Evolutionary conservation across 495 filamentous ascomycete species (phyloP).

Genomic region (Lasiosphaeriaceae sp.): DNA sequence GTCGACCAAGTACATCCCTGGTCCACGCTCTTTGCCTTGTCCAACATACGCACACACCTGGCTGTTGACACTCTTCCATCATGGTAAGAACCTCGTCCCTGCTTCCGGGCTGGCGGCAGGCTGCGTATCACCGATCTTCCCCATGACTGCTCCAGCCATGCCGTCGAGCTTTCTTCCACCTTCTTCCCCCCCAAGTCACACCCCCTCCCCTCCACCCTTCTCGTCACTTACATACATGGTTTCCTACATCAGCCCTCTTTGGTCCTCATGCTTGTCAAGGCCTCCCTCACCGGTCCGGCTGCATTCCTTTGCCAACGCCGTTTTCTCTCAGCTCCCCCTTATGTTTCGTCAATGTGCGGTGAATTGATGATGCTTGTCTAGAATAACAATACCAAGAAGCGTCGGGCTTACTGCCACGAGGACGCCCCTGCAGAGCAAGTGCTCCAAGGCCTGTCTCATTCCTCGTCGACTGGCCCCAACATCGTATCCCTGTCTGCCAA

Average conservation of each 20-base stretch:
- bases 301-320: conserved; percentile 13
- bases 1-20: conserved; percentile 22
- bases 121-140: conserved; percentile 29
- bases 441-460: conserved; percentile 32
- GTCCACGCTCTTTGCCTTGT: conserved; percentile 29
- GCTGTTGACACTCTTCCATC: conserved; percentile 15
- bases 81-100: conserved; percentile 42
- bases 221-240: conserved; percentile 19
- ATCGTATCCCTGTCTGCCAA: conserved; percentile 26
- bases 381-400: conserved; percentile 47
- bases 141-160: conserved; percentile 17
- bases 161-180: conserved; percentile 6
- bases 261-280: conserved; percentile 14
- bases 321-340: conserved; percentile 16
- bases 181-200: conserved; percentile 10
- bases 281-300: conserved; percentile 28
- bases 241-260: conserved; percentile 32
- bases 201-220: conserved; percentile 8
- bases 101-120: conserved; percentile 22
- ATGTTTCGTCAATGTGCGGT: conserved; percentile 32
- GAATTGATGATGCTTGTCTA: conserved; percentile 46
- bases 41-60: conserved; percentile 28
- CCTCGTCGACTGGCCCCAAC: conserved; percentile 27
- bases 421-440: conserved; percentile 36
- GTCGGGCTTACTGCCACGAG: conserved; percentile 42